These are phyloP conservation scores for Camellia granthamiana DNA, from an alignment of 148 eudicot genomes.

Conservation along the genomic window DNA sequence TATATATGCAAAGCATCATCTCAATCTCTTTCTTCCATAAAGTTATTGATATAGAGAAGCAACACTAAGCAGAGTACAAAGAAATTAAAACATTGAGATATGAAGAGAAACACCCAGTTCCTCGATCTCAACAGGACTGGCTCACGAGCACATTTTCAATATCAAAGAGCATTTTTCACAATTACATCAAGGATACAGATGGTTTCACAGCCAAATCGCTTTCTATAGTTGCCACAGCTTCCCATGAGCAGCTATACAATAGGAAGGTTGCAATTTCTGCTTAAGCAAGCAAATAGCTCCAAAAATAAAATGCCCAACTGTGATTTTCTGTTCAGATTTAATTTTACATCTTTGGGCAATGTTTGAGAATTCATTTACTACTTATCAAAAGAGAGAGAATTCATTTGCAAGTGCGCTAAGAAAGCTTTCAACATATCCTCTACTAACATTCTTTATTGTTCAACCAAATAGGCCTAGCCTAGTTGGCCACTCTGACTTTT, in stretches of 20 bases:
- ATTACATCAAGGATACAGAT: neutral
- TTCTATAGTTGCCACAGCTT: neutral
- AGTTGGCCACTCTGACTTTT: too few species aligned
- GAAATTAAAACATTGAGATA: neutral
- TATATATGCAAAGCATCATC: neutral
- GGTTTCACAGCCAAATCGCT: neutral
- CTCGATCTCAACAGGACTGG: neutral
- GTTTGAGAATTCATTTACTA: neutral
- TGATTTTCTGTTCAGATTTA: neutral
- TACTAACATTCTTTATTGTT: neutral
- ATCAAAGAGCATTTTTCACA: neutral
- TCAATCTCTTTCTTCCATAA: neutral
- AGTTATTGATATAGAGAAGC: neutral
- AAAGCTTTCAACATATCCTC: neutral
- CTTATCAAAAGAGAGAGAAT: neutral
- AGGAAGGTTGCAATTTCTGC: neutral
- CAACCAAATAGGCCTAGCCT: too few species aligned
- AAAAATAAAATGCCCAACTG: neutral
- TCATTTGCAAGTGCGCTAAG: neutral
- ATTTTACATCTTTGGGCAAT: neutral
- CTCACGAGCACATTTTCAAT: neutral
- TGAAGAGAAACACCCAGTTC: neutral
- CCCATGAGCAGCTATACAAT: neutral
- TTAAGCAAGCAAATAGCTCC: conserved; percentile 3
- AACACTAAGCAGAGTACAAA: neutral